Evolutionary conservation across 176 grass and related monocot genomes (phyloP).

Genomic region (Urochloa ruziziensis): DNA sequence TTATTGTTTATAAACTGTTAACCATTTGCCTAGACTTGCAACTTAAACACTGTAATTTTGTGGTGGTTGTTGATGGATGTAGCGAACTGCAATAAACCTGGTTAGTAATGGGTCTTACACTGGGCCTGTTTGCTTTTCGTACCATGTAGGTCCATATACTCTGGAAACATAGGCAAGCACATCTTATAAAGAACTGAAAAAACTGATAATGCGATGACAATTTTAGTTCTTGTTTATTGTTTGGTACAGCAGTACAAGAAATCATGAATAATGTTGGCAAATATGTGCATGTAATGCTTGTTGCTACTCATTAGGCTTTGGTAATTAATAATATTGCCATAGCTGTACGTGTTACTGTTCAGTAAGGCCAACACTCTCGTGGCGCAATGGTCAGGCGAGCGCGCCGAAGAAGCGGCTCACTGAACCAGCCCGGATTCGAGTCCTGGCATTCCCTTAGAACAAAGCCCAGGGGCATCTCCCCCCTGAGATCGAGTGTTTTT

Average conservation of each 20-base stretch:
- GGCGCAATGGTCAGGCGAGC: too few relatives aligned
- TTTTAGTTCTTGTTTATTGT: constrained; percentile 1
- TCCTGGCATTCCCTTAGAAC: too few relatives aligned
- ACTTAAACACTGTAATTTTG: neutral
- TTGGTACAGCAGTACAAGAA: constrained; percentile 7
- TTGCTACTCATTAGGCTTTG: neutral
- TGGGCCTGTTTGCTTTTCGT: neutral
- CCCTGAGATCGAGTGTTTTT: too few relatives aligned
- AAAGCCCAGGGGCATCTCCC: too few relatives aligned
- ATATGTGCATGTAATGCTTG: neutral
- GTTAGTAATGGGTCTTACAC: constrained; percentile 5
- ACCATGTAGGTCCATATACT: constrained; percentile 10
- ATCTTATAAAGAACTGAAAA: constrained; percentile 19
- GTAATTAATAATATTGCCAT: constrained; percentile 9
- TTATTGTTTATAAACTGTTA: neutral
- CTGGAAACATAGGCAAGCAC: constrained; percentile 14
- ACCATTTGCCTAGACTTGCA: neutral
- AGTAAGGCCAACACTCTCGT: too few relatives aligned
- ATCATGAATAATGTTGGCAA: constrained; percentile 4
- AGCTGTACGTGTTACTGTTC: neutral
- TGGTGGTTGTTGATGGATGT: constrained; percentile 1
- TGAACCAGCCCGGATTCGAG: too few relatives aligned
- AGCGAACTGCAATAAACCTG: neutral
- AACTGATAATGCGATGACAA: neutral
- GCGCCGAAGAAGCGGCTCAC: too few relatives aligned